Percentiles rank a stretch among this genome's conserved stretches.
Conservation (phyloP, 176 grass and related monocot species). For the Puya raimondii region DNA sequence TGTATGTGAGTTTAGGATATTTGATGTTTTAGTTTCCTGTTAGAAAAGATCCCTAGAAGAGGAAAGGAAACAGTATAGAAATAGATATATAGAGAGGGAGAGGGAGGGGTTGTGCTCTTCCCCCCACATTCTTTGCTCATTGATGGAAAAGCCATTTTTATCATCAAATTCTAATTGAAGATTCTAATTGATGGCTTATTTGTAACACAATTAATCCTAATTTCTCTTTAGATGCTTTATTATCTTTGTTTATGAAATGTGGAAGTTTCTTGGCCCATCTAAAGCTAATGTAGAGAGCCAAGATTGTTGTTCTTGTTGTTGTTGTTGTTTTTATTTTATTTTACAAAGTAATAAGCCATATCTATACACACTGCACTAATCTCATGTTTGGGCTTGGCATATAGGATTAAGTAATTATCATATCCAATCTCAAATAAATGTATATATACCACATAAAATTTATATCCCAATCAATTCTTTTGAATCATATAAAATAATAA, state of each 20-base stretch:
- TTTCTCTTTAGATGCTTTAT: background rate
- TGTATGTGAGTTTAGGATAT: constrained; percentile 13
- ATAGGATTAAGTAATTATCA: no score
- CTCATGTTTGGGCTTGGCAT: no score
- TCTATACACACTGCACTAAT: no score
- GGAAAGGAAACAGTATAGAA: constrained; percentile 19
- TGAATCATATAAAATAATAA: no score
- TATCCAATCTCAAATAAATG: no score
- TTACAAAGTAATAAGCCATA: no score
- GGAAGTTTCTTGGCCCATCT: background rate
- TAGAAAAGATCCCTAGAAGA: constrained; percentile 26
- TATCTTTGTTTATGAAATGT: background rate
- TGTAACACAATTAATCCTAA: background rate
- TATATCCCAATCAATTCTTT: no score
- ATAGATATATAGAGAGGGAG: constrained; percentile 3
- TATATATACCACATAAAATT: no score
- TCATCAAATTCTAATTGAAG: background rate
- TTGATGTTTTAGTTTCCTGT: constrained; percentile 31
- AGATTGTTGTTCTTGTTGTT: no score
- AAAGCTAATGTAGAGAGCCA: no score
- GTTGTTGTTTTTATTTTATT: no score
- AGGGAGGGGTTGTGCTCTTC: constrained; percentile 30
- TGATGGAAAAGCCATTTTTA: background rate
- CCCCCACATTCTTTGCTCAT: constrained; percentile 34
- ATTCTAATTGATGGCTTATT: background rate